Evolutionary conservation across 75 land plant species (phyloP), one percentile per base, ranked within the genome.

Genomic region (Pseudotsuga menziesii): DNA sequence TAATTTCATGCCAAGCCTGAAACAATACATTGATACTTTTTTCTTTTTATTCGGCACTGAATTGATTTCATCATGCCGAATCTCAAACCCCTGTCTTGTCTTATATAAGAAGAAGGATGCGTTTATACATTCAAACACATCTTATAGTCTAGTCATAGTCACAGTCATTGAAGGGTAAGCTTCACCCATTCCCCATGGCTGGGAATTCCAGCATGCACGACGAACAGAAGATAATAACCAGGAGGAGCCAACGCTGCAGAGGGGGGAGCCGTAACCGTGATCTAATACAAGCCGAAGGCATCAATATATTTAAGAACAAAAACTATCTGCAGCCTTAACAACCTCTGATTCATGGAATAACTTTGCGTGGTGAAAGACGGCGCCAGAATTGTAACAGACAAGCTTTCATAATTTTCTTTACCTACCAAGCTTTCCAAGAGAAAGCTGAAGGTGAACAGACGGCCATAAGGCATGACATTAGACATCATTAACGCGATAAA

Each of bases 171-270:
- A 29, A 29, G 32, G 32, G 20, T 58, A 20, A 58, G 20, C 1
- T 20, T 58, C 44, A 92, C 77, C 95, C 95, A 92, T 19, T 57
- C 48, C n/a, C 82, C 90, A 0, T 29, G 32, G 39, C 86, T 85
- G n/a, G 95, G 95, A 20, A 86, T 69, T 5, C 84, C 83, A 15
- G 56, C 75, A 63, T 93, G 85, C 48, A 90, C 83, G 12, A 86
- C 83, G 76, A 88, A 93, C 75, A 90, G 48, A 84, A 93, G 58
- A 80, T 93, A 93, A 70, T 90, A 87, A 4, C 88, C 88, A 8
- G 88, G 87, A 12, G 95, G 95, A 14, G 90, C 95, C 25, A 78
- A 17, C 58, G 29, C 72, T 29, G 32, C 32, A 29, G 0, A 1
- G 32, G 32, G 32, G 0, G 52, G 56, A 29, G 32, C 32, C 32